Evolutionary conservation across 176 grass and related monocot species (phyloP), one percentile per base, ranked within the genome.

Genomic region (Stipa capillata): DNA sequence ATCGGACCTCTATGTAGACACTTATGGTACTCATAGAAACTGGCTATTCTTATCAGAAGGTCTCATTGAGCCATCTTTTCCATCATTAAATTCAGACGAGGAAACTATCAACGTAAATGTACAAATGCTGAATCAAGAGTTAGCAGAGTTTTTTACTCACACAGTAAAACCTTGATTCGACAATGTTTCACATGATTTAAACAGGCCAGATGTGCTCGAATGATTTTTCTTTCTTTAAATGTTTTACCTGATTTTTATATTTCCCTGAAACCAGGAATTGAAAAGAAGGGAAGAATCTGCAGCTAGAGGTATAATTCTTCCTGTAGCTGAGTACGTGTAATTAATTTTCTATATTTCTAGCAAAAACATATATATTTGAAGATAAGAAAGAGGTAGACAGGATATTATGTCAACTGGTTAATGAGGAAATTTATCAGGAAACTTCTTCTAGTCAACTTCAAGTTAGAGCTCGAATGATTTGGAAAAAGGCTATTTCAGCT

Each of bases 231-330:
- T 32, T 65, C n/a, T 69, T 59, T 61, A 48, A 61, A 61, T 84
- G 23, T 13, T 8, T 1, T 56, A 39, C 13, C 55, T 88, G 54
- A 69, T 78, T 20, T 49, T 61, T 67, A 56, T 64, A n/a, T 83
- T 28, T 68, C 21, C 39, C 5, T 85, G 64, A 33, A 8, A 73
- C 32, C 84, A 97, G 95, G 96, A 98, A 81, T 35, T 98, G 65
- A 94, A 94, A 95, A 91, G 88, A 66, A 91, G 77, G 76, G 96
- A 98, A 89, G 96, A 98, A 70, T 92, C 96, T 87, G 92, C 90
- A 69, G 69, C 81, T 58, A 83, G 90, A 87, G 92, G 96, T 98
- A 98, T 49, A 58, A 14, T 50, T 41, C 44, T 48, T 48, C 43
- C 65, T 73, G 13, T 64, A 42, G 68, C 58, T 78, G 3, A 51